These are phyloP conservation scores for Apiospora hydei DNA, from an alignment of 2,329 filamentous ascomycete species.

Conservation along the genomic window DNA sequence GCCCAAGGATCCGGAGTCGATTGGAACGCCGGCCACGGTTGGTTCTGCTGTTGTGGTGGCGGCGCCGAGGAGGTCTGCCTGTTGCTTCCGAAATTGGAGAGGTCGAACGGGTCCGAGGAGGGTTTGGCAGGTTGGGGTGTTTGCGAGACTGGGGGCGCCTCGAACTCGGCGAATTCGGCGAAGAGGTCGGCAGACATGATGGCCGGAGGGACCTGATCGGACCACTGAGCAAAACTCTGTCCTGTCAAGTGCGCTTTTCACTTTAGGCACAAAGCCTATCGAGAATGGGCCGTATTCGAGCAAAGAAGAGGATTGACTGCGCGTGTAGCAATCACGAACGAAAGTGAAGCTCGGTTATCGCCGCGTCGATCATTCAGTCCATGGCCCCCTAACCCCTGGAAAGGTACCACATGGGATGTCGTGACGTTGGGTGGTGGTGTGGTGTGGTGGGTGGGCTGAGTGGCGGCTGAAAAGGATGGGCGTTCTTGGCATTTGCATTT, in stretches of 20 bases:
- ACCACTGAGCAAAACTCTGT: background rate
- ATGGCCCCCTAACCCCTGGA: background rate
- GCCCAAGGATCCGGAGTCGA: conserved; percentile 29
- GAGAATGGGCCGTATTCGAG: background rate
- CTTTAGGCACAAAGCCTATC: background rate
- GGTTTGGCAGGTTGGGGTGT: conserved; percentile 22
- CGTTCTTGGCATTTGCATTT: background rate
- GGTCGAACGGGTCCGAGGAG: conserved; percentile 33
- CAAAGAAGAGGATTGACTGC: background rate
- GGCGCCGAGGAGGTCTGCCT: background rate
- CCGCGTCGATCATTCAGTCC: conserved; percentile 6
- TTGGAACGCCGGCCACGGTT: conserved; percentile 45
- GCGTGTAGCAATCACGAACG: background rate
- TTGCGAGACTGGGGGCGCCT: conserved; percentile 47
- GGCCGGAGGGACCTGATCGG: background rate
- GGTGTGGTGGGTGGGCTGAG: background rate
- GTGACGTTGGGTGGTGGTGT: background rate
- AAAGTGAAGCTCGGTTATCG: background rate
- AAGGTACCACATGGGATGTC: background rate
- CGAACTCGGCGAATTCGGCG: conserved; percentile 58
- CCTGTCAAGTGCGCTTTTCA: conserved; percentile 2
- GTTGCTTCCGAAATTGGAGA: conserved; percentile 22
- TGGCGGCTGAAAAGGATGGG: conserved; percentile 12
- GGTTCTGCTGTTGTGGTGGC: conserved; percentile 28
- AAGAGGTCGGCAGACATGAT: conserved; percentile 72